Conservation (phyloP, 441 rosid genomes). For the Metrosideros polymorpha region DNA sequence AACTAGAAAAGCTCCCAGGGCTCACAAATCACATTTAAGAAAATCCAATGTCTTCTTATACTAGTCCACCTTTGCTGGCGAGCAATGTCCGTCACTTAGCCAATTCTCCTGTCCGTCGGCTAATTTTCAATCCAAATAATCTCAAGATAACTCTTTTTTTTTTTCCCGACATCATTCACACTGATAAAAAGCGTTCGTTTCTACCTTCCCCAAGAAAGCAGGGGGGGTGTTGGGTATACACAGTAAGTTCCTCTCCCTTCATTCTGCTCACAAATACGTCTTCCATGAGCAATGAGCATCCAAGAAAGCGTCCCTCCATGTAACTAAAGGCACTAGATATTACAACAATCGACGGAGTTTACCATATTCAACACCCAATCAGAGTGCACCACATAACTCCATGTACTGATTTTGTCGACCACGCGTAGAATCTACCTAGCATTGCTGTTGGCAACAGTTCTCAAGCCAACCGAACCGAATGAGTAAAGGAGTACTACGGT, state of each 20-base stretch:
- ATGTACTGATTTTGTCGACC: not conserved
- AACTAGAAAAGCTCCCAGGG: not conserved
- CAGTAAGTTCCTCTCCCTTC: not conserved
- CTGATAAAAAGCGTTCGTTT: not conserved
- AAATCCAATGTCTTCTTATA: not conserved
- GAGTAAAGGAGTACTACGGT: not conserved
- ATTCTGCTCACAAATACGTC: not conserved
- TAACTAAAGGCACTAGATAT: not conserved
- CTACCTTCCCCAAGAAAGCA: not conserved
- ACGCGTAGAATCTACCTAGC: not conserved
- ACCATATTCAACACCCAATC: not conserved
- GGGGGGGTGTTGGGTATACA: not conserved
- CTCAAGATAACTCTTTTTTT: not conserved
- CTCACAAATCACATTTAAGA: not conserved
- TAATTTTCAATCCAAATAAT: not conserved
- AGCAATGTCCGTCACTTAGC: not conserved
- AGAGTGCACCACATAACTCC: not conserved
- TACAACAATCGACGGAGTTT: not conserved
- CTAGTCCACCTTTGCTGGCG: not conserved
- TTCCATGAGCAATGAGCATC: not conserved
- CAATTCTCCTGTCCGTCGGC: not conserved
- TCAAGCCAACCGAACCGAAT: not conserved
- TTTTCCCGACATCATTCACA: not conserved
- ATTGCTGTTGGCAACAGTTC: not conserved
- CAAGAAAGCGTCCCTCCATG: not conserved